Base-by-base conservation (phyloP, 2,329 filamentous ascomycete species). In the Cadophora luteo-olivacea region DNA sequence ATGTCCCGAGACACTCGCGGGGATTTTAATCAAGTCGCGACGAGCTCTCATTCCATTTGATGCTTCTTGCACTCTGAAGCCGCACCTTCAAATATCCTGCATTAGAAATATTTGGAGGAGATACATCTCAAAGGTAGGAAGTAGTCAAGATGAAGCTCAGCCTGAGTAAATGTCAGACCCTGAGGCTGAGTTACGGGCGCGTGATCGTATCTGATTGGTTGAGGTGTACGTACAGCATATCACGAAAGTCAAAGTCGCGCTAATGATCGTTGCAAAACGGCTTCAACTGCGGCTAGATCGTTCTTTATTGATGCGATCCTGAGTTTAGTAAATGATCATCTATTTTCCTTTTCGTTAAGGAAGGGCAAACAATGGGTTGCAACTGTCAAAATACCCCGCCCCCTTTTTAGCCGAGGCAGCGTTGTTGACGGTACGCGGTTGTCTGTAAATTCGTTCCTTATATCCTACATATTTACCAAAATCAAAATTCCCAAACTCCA, bases 361-460 rank as follows among this genome's bases (percentile, higher is more conserved):
- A n/a, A n/a, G n/a, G n/a, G n/a, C n/a, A n/a, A n/a, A n/a, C n/a
- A n/a, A n/a, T n/a, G n/a, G n/a, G n/a, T n/a, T n/a, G n/a, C n/a
- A n/a, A n/a, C n/a, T n/a, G n/a, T n/a, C 29, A 55, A 49, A 22
- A 33, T 54, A 54, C 24, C 51, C 52, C 52, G 16, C 52, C 52
- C 52, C 52, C 52, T 55, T 55, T 55, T 55, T 55, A 55, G 52
- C 52, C 29, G 16, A 33, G 52, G 16, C 52, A 22, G n/a, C 25
- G 6, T 9, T n/a, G 14, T 33, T 55, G 25, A 49, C n/a, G 11
- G 5, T 49, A 14, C n/a, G 19, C 19, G 2, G 6, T 2, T 49
- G 41, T 45, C 4, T 45, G 14, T 16, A 11, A 45, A 3, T 5
- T 45, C 11, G 12, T 16, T 38, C 14, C 36, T 38, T 38, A 8